A percentile compares a stretch with the other conserved stretches of the same genome.
Conservation (phyloP, 495 filamentous ascomycete species). For the Neurospora cerealis region DNA sequence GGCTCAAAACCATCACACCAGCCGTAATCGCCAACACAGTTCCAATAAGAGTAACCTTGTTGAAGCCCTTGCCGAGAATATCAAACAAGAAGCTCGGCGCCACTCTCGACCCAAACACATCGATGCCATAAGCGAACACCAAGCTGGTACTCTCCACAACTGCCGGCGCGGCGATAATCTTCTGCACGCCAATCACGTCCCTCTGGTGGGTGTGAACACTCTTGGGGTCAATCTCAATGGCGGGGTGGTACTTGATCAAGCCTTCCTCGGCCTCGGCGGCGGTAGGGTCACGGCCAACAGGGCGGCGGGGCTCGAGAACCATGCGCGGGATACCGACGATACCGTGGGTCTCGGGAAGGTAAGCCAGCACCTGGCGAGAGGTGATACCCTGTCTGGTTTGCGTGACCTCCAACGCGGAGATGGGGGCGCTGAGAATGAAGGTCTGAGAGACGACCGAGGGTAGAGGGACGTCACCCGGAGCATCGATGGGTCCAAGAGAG, state of each 20-base stretch:
- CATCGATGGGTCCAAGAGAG: conserved; percentile 46
- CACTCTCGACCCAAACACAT: conserved; percentile 79
- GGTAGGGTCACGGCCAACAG: conserved; percentile 74
- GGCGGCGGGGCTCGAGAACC: conserved; percentile 78
- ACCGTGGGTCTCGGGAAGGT: conserved; percentile 56
- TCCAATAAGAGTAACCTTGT: conserved; percentile 69
- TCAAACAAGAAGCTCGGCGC: conserved; percentile 84
- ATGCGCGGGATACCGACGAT: conserved; percentile 71
- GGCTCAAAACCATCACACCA: conserved; percentile 67
- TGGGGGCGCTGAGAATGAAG: conserved; percentile 65
- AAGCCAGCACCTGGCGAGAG: conserved; percentile 68
- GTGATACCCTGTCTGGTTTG: conserved; percentile 92
- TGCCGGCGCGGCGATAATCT: conserved; percentile 62
- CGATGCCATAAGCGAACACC: conserved; percentile 79
- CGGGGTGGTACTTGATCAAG: conserved; percentile 61
- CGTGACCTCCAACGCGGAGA: conserved; percentile 73
- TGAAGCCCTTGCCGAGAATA: conserved; percentile 85
- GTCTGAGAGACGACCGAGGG: conserved; percentile 71
- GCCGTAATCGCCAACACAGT: conserved; percentile 70
- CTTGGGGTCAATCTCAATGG: conserved; percentile 75
- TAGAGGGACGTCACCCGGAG: conserved; percentile 27
- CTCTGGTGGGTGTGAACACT: conserved; percentile 73
- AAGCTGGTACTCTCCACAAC: conserved; percentile 89
- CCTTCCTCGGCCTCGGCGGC: conserved; percentile 75
- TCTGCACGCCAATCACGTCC: conserved; percentile 65